phyloP scores from a whole-genome alignment of 2,329 filamentous ascomycete genomes.

The Magnaporthales sp. region DNA sequence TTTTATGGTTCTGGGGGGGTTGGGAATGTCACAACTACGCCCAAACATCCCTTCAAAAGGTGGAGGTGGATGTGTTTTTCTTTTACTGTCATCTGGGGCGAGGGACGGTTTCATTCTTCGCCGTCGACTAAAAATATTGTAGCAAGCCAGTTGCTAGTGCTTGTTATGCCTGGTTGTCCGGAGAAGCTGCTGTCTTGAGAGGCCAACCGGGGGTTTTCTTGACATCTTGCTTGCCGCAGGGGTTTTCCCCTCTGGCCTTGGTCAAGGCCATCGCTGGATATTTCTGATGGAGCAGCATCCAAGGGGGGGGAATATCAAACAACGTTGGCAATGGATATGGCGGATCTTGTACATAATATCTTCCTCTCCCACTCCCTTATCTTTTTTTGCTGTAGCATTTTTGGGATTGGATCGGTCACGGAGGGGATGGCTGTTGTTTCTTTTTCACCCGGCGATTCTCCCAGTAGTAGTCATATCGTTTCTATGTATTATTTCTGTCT shows the following conservation, averaged over 20 bases:
- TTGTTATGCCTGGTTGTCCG: neutral
- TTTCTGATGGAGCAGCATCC: too few species aligned
- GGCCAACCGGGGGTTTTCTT: neutral
- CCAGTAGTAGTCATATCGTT: neutral
- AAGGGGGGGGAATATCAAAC: too few species aligned
- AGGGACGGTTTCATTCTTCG: neutral
- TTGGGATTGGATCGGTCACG: neutral
- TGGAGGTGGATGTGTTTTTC: neutral
- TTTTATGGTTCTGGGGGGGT: neutral
- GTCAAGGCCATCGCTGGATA: too few species aligned
- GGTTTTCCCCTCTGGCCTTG: too few species aligned
- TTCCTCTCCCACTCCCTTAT: neutral
- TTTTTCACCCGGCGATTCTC: neutral
- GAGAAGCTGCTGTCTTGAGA: neutral
- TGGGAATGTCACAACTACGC: neutral
- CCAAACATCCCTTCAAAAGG: neutral
- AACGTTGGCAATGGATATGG: neutral
- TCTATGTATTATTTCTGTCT: neutral
- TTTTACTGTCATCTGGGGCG: neutral
- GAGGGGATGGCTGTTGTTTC: neutral
- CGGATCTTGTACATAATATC: neutral
- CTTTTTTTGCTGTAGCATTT: neutral
- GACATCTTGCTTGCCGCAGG: neutral
- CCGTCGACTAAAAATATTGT: neutral
- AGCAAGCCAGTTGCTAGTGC: neutral